Base-by-base conservation (phyloP, 176 grass and related monocot genomes). In the Elymus sibiricus region DNA sequence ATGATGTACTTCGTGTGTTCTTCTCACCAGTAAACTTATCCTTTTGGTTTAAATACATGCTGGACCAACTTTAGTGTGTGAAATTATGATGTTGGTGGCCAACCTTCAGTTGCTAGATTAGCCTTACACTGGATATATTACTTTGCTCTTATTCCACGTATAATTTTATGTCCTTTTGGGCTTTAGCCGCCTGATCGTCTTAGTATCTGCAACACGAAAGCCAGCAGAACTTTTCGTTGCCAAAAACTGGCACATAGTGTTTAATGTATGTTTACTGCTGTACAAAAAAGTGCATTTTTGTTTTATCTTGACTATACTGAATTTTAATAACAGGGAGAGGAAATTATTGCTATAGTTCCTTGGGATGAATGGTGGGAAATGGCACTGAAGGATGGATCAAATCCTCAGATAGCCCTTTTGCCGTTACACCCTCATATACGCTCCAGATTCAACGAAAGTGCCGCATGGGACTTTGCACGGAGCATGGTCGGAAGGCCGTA, bases 351-450 rank as follows among this genome's bases (percentile, higher is more conserved):
- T 51, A 82, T 98, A 75, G 90, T 98, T 86, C 95, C 95, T 85
- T 98, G 95, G 95, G 93, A 98, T 64, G 93, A 98, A 74, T 98
- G 95, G 95, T 98, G 95, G 95, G 85, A 88, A 61, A 84, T 92
- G 83, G 83, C 95, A 73, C 76, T 98, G 16, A 91, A 93, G 87
- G 95, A 98, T 81, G 80, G 84, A 26, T 98, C 93, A 49, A 98
- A 95, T 77, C 93, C 95, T 87, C 95, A 98, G 61, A 95, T 98
- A 87, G 93, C 91, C 72, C 72, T 75, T 51, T 21, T 75, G 72
- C 72, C 72, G 31, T 51, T 75, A 46, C 72, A 75, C 44, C 72
- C 72, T 75, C 43, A 75, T 75, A 75, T 75, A 31, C 72, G 44
- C 28, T 75, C 72, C 31, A 75, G 72, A 75, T 75, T 75, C 43